phyloP scores from a whole-genome alignment of 1,139 yeast species.

The Yamadazyma aaseri region DNA sequence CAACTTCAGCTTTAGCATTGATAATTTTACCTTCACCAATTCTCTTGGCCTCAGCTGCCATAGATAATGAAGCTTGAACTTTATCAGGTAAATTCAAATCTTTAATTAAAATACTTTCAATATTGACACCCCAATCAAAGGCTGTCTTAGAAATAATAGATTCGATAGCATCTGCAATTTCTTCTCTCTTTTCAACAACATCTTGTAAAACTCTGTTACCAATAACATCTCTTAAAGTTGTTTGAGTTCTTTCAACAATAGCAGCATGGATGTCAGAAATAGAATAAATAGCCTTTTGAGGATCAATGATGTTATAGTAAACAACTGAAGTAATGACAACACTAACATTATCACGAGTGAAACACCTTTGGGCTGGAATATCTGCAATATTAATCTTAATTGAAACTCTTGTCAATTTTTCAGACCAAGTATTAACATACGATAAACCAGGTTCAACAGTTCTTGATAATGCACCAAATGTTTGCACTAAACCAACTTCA shows the following conservation, averaged over 20 bases:
- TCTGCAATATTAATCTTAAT: constrained; percentile 63
- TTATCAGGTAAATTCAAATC: constrained; percentile 58
- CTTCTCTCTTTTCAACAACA: constrained; percentile 73
- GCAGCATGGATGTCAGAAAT: constrained; percentile 57
- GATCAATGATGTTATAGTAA: constrained; percentile 66
- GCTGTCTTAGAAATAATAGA: constrained; percentile 65
- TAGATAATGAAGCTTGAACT: constrained; percentile 62
- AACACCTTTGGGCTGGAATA: constrained; percentile 65
- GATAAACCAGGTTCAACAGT: constrained; percentile 71
- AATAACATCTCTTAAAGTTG: constrained; percentile 71
- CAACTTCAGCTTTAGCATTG: constrained; percentile 75
- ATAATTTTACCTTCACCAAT: constrained; percentile 78
- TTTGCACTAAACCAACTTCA: constrained; percentile 66
- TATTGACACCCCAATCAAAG: constrained; percentile 68
- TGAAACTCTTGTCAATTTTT: constrained; percentile 51
- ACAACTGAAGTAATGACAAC: constrained; percentile 64
- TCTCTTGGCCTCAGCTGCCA: constrained; percentile 76
- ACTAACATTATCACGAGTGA: constrained; percentile 70
- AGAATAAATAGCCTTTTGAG: constrained; percentile 65
- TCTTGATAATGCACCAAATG: constrained; percentile 66
- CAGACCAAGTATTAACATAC: constrained; percentile 65
- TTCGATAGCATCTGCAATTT: constrained; percentile 65
- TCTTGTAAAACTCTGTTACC: constrained; percentile 70
- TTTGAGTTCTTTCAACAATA: constrained; percentile 70
- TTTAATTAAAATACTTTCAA: constrained; percentile 69